A percentile compares a stretch with the other conserved stretches of the same genome.
These are phyloP conservation scores for Rhynchosporium graminicola DNA, from an alignment of 2,329 filamentous ascomycete species.

Conservation along the genomic window DNA sequence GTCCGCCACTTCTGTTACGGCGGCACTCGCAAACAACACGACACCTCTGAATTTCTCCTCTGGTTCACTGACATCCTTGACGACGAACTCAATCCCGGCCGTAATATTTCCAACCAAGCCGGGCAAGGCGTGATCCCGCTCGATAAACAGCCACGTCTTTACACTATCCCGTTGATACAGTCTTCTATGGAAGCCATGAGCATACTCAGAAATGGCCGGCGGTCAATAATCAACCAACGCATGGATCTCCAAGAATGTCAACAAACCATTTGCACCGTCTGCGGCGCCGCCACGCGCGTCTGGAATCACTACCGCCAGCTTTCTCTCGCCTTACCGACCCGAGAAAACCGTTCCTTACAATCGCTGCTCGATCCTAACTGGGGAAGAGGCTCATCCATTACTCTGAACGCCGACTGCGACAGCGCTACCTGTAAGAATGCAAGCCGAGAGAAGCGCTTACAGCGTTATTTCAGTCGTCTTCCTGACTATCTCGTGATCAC, in stretches of 20 bases:
- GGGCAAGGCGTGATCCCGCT: conserved; percentile 44
- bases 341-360: not conserved
- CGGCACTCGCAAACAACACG: conserved; percentile 72
- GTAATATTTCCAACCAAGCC: conserved; percentile 48
- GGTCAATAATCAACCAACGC: not conserved
- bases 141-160: conserved; percentile 23
- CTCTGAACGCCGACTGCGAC: conserved; percentile 5
- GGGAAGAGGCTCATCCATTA: not conserved
- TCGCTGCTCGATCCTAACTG: not conserved
- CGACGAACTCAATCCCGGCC: conserved; percentile 78
- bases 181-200: not conserved
- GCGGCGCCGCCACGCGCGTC: not conserved
- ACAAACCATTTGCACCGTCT: conserved; percentile 3
- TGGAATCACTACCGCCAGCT: conserved; percentile 5
- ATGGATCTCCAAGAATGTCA: conserved; percentile 9
- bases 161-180: conserved; percentile 2
- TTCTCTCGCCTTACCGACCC: not conserved
- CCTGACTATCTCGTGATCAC: conserved; percentile 23
- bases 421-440: conserved; percentile 11
- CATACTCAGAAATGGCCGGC: not conserved
- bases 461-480: conserved; percentile 17
- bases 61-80: conserved; percentile 81
- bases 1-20: conserved; percentile 54
- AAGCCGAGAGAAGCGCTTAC: conserved; percentile 10
- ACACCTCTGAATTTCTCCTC: conserved; percentile 85